Evolutionary conservation across 495 filamentous ascomycete genomes (phyloP), one percentile per base, ranked within the genome.

Genomic region (Xylaria longipes): DNA sequence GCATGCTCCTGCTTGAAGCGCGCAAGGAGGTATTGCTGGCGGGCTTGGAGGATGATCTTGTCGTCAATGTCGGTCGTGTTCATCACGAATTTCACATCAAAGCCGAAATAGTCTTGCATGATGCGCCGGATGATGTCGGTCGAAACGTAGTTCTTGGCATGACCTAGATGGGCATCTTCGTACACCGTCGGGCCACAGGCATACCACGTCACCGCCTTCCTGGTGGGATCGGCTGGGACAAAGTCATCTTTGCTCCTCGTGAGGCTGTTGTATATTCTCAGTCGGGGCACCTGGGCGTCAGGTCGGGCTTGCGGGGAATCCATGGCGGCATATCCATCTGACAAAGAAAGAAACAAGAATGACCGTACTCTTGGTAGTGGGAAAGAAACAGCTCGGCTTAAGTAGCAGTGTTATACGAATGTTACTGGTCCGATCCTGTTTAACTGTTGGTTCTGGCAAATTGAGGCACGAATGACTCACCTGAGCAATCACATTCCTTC

Each of bases 51-150:
- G 71, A 95, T 94, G 75, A 95, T 94, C 87, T 94, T 96, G 82
- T 97, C 94, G 79, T 97, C 94, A 2, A 97, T 88, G 82, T 97
- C 81, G 0, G 94, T 97, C 74, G 95, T 92, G 79, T 98, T 98
- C 91, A 95, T 94, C 45, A 97, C 93, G 85, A 96, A 97, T 43
- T 90, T 86, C 52, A 97, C 88, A 48, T 92, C 84, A 77, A 89
- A 97, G 43, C 88, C 87, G 79, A 97, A 97, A 79, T 95, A 94
- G 77, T 95, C 91, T 69, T 83, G 80, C 83, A 97, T 84, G 70
- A 97, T 92, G 74, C 95, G 86, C 35, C 94, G 88, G 68, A 97
- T 89, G 65, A 98, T 94, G 82, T 97, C 95, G 11, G 92, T 95
- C 52, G 88, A 91, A 62, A 97, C 92, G 90, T 97, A 97, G 82